Conservation (phyloP, 768 basidiomycete genomes). For the Boletus speciosus region DNA sequence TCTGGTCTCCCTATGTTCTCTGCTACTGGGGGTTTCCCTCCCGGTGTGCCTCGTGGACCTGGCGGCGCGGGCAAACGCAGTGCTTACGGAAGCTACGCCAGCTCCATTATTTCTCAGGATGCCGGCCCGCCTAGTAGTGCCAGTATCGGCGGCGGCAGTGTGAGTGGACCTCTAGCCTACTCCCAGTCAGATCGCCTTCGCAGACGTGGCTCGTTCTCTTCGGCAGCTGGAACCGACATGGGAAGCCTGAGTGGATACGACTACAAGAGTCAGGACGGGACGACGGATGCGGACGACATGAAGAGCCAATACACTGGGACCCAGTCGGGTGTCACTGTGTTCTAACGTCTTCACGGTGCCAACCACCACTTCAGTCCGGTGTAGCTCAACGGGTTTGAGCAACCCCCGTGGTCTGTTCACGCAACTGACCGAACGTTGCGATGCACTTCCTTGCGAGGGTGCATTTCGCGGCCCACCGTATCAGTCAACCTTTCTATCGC, state of each 20-base stretch:
- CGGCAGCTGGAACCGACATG: conserved; percentile 70
- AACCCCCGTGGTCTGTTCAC: conserved; percentile 1
- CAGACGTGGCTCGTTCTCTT: conserved; percentile 73
- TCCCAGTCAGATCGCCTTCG: conserved; percentile 89
- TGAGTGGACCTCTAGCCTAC: conserved; percentile 64
- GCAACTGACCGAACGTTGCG: conserved; percentile 5
- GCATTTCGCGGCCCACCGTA: conserved; percentile 5
- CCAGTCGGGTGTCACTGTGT: conserved; percentile 82
- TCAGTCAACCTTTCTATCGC: conserved; percentile 14
- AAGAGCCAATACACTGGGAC: conserved; percentile 86
- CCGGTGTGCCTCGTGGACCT: conserved; percentile 56
- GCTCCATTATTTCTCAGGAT: conserved; percentile 92
- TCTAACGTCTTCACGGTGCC: conserved; percentile 40
- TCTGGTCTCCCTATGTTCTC: conserved; percentile 87
- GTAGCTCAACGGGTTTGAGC: conserved; percentile 16
- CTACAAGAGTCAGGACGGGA: conserved; percentile 90
- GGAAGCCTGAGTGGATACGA: conserved; percentile 75
- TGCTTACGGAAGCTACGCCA: conserved; percentile 77
- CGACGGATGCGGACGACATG: conserved; percentile 77
- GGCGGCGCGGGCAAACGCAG: conserved; percentile 69
- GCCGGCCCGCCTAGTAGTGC: conserved; percentile 57
- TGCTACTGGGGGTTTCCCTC: conserved; percentile 64
- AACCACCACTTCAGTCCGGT: conserved; percentile 3
- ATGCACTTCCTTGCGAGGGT: conserved; percentile 7
- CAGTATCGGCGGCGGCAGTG: conserved; percentile 54